phyloP scores from a whole-genome alignment of 768 basidiomycete species.

The Tylopilus subfusipes region DNA sequence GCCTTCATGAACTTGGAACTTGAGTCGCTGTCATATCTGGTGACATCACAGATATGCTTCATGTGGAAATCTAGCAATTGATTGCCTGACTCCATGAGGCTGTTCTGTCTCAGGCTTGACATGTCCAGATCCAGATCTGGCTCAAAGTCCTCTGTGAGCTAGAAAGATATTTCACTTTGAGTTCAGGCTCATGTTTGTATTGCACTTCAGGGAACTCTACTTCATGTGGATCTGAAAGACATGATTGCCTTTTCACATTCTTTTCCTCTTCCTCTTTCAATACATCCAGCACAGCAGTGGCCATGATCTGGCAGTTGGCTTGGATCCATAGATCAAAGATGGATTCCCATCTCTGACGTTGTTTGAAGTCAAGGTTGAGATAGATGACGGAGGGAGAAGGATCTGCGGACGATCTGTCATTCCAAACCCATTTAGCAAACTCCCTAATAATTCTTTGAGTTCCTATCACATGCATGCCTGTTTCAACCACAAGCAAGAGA shows the following conservation, averaged over 20 bases:
- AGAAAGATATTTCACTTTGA: not conserved
- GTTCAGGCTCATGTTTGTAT: not conserved
- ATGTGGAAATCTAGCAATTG: conserved; percentile 1
- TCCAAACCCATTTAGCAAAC: not conserved
- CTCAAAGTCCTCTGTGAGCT: too few species aligned
- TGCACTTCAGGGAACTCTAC: too few species aligned
- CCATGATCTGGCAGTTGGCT: conserved; percentile 9
- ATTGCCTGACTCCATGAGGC: not conserved
- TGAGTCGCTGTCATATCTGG: too few species aligned
- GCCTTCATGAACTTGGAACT: not conserved
- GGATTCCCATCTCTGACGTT: conserved; percentile 1
- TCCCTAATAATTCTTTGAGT: conserved; percentile 7
- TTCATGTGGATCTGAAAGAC: not conserved
- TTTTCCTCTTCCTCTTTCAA: not conserved
- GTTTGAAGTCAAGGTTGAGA: conserved; percentile 5
- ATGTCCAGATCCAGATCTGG: too few species aligned
- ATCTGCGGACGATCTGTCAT: not conserved
- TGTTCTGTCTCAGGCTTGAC: not conserved
- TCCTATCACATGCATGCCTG: too few species aligned
- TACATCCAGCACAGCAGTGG: not conserved
- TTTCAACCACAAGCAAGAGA: conserved; percentile 8
- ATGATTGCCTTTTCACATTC: not conserved
- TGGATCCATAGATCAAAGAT: conserved; percentile 6
- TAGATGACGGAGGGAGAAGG: not conserved
- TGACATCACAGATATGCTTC: not conserved